phyloP scores from a whole-genome alignment of 805 yeast species.

The Saccharomycopsis sp. region DNA sequence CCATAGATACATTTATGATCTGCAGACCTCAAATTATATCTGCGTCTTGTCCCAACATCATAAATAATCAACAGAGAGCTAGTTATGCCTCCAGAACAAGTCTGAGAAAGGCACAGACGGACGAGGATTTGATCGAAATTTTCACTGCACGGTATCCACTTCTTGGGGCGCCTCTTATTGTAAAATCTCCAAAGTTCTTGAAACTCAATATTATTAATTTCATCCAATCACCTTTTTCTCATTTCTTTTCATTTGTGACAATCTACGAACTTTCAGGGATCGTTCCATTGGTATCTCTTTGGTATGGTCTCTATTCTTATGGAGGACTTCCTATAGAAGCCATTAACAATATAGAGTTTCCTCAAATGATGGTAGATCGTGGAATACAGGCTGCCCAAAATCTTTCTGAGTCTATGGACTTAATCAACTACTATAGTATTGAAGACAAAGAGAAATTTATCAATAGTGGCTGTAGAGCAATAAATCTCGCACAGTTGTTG shows the following conservation, averaged over 20 bases:
- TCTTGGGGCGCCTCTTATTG: background rate
- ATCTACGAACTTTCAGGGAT: slow-evolving; percentile 13
- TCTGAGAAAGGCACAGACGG: background rate
- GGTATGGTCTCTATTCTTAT: slow-evolving; percentile 11
- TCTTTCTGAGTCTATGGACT: background rate
- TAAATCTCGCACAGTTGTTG: slow-evolving; percentile 3
- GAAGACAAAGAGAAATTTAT: background rate
- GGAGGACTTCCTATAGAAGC: background rate
- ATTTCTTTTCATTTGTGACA: slow-evolving; percentile 7
- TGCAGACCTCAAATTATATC: background rate
- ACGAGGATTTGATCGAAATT: background rate
- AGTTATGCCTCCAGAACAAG: background rate
- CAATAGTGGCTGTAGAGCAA: slow-evolving; percentile 9
- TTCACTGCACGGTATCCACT: background rate
- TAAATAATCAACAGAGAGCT: background rate
- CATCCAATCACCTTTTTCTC: slow-evolving; percentile 6
- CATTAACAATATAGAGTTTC: background rate
- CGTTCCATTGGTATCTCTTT: slow-evolving; percentile 3
- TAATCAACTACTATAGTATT: background rate
- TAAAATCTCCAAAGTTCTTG: background rate
- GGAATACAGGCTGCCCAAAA: background rate
- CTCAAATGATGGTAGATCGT: background rate
- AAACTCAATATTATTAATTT: background rate
- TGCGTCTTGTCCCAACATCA: background rate
- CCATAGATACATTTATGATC: too few relatives aligned